phyloP scores from a whole-genome alignment of 139 green algal species.

The Edaphochlamys debaryana region DNA sequence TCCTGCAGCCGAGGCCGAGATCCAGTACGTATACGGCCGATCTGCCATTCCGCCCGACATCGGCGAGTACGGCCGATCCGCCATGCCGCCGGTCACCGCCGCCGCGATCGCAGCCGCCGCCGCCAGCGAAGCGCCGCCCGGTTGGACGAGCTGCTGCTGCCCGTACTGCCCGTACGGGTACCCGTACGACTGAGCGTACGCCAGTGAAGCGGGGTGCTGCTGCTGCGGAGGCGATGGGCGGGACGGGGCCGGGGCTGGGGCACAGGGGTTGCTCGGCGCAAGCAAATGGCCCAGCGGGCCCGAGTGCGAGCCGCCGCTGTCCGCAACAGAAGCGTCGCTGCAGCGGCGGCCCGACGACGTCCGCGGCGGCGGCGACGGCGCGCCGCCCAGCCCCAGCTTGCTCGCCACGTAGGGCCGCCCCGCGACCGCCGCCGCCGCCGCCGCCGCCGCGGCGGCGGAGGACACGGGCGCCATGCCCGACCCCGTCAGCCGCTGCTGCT shows the following conservation, averaged over 20 bases:
- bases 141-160: too few relatives aligned
- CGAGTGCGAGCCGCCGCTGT: too few relatives aligned
- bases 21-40: not conserved
- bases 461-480: not conserved
- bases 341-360: not conserved
- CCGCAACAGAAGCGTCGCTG: too few relatives aligned
- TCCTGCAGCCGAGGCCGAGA: slow-evolving; percentile 4
- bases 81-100: not conserved
- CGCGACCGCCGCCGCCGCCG: slow-evolving; percentile 3
- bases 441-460: not conserved
- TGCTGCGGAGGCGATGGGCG: not conserved
- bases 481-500: not conserved
- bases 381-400: slow-evolving; percentile 7
- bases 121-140: too few relatives aligned
- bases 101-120: too few relatives aligned
- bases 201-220: not conserved
- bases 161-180: not conserved
- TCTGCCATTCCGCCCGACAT: not conserved
- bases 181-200: not conserved
- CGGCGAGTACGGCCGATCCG: not conserved
- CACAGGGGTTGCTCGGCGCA: too few relatives aligned
- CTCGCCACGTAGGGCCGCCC: slow-evolving; percentile 15
- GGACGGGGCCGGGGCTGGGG: too few relatives aligned
- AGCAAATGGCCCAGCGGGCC: not conserved
- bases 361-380: not conserved